Conservation (phyloP, 2,329 filamentous ascomycete species). For the Alternaria sp. region DNA sequence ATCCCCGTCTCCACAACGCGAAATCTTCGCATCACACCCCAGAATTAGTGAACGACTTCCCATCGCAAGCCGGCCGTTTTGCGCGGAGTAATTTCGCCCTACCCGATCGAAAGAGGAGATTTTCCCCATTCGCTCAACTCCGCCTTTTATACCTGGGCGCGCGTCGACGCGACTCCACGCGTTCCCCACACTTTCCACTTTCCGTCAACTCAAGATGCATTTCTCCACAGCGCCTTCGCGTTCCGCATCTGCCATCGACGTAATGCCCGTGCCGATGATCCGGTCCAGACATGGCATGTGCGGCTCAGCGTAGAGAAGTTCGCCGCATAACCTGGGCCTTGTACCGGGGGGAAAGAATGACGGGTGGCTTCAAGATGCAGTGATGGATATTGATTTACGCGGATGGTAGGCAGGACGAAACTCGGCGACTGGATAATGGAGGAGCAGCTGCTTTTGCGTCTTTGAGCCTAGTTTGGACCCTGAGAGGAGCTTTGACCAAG, state of each 20-base stretch:
- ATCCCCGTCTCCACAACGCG: background rate
- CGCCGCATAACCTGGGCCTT: background rate
- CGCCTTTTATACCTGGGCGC: background rate
- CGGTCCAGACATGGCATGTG: background rate
- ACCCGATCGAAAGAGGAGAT: slow-evolving; percentile 19
- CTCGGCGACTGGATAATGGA: background rate
- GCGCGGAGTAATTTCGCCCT: slow-evolving; percentile 3
- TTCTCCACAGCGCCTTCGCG: slow-evolving; percentile 14
- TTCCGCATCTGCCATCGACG: background rate
- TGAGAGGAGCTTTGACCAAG: background rate
- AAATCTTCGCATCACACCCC: background rate
- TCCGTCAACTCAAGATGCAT: slow-evolving; percentile 18
- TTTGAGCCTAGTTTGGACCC: slow-evolving; percentile 9
- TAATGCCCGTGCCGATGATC: background rate
- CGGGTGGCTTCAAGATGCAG: background rate
- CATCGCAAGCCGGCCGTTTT: background rate
- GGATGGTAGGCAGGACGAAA: background rate
- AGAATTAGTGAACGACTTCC: background rate
- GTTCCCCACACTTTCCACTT: slow-evolving; percentile 25
- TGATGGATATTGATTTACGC: background rate
- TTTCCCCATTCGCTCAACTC: slow-evolving; percentile 25
- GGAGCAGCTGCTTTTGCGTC: slow-evolving; percentile 1
- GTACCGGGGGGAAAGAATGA: background rate
- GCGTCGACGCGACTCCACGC: slow-evolving; percentile 11
- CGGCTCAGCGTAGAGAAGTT: background rate